Evolutionary conservation across 2,329 filamentous ascomycete species (phyloP), one percentile per base, ranked within the genome.

Genomic region (Exserohilum rostratum): DNA sequence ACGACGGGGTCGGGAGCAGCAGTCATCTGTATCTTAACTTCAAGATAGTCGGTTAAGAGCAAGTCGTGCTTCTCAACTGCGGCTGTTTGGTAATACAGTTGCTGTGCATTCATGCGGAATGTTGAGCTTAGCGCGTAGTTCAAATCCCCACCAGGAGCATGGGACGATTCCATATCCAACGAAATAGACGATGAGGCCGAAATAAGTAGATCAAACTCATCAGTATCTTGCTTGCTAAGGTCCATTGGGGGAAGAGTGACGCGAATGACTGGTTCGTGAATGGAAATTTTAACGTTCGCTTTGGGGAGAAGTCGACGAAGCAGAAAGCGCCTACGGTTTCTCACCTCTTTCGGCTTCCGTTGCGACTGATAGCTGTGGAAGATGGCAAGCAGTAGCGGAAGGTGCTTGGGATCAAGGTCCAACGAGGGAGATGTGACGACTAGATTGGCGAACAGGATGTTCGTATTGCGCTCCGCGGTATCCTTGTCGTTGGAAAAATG

Each of bases 381-480:
- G 60, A 98, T 81, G 17, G 90, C 89, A 43, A 96, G 79, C 18
- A 98, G 80, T 7, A 97, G 82, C 2, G 95, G 93, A 13, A 99
- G 80, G 77, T 98, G 93, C 61, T 91, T 90, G 2, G 95, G 93
- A 71, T 96, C 91, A 30, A 99, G 81, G 73, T 99, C 95, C 46
- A 98, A 81, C 0, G 95, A 97, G 0, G 95, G 95, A 5, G 95
- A 99, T 0, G 95, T 99, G 56, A 98, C 87, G 42, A 99, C 93
- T 5, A 96, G 87, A 74, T 99, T 99, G 35, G 93, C 93, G 71
- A 97, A 97, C 13, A 99, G 81, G 34, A 99, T 95, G 71, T 99
- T 99, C 44, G 91, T 90, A 68, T 99, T 99, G 58, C 91, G 87
- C 75, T 98, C 92, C 62, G 90, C 89, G 33, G 85, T 88, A 62